phyloP scores from a whole-genome alignment of 371 early-diverging fungal species.

The Apophysomyces variabilis region DNA sequence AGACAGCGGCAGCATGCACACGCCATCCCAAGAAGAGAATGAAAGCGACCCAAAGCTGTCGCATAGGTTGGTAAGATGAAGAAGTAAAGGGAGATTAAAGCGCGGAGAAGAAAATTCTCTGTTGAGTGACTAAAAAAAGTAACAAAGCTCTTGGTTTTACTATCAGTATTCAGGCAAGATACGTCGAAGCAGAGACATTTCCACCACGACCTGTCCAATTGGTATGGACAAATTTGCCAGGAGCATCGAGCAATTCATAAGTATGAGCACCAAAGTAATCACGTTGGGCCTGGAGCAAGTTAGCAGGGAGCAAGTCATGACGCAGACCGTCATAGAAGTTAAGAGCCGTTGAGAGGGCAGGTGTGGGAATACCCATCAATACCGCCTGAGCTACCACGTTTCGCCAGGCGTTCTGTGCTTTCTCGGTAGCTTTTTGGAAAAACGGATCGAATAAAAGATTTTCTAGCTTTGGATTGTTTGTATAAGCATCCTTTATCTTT shows the following conservation, averaged over 20 bases:
- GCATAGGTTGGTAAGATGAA: constrained; percentile 1
- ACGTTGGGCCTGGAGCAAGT: constrained; percentile 96
- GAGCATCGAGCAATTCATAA: constrained; percentile 81
- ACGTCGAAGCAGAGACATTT: constrained; percentile 66
- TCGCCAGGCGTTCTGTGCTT: constrained; percentile 90
- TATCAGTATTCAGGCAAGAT: constrained; percentile 35
- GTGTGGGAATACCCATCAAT: constrained; percentile 89
- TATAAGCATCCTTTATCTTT: constrained; percentile 94
- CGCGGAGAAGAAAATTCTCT: constrained; percentile 9
- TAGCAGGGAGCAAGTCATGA: constrained; percentile 88
- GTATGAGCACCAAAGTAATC: constrained; percentile 99
- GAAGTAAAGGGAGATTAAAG: background rate
- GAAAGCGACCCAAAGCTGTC: constrained; percentile 2
- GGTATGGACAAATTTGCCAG: constrained; percentile 81
- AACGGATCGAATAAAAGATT: constrained; percentile 93
- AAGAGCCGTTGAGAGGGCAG: constrained; percentile 92
- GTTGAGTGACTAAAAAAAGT: background rate
- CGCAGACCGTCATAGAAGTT: constrained; percentile 98
- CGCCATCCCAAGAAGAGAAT: background rate
- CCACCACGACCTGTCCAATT: constrained; percentile 96
- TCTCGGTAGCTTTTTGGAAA: constrained; percentile 88
- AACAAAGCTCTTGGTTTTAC: background rate
- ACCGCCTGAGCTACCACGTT: constrained; percentile 84
- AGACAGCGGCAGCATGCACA: background rate
- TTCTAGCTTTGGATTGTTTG: constrained; percentile 81